Percentiles rank a stretch among this genome's conserved stretches.
Conservation (phyloP, 73 alveolate genomes). For the Vitrella brassicaformis region DNA sequence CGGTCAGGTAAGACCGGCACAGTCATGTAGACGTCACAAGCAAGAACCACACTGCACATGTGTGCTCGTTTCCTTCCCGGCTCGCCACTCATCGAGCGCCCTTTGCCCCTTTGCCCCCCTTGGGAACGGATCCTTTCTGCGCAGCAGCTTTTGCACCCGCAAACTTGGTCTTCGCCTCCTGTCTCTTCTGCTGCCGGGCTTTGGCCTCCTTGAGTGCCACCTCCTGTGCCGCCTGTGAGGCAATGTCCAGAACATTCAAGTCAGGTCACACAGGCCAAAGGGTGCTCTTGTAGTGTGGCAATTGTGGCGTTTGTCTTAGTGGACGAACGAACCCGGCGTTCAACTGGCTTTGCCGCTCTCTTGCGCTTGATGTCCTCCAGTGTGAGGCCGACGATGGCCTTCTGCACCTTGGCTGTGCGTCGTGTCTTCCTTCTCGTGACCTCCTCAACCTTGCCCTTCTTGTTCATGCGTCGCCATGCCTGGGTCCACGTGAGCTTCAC, state of each 20-base stretch:
- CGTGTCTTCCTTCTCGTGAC: slow-evolving; percentile 63
- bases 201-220: background rate
- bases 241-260: background rate
- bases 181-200: background rate
- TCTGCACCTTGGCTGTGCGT: slow-evolving; percentile 72
- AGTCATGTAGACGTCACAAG: too few species aligned
- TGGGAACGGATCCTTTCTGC: too few species aligned
- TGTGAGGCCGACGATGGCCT: slow-evolving; percentile 39
- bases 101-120: too few species aligned
- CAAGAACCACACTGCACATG: too few species aligned
- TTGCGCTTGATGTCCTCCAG: background rate
- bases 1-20: too few species aligned
- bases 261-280: background rate
- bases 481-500: slow-evolving; percentile 85
- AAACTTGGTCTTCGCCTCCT: background rate
- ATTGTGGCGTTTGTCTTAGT: too few species aligned
- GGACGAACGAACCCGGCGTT: background rate
- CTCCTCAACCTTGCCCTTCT: slow-evolving; percentile 74
- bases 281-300: background rate
- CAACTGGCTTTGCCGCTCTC: background rate
- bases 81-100: too few species aligned
- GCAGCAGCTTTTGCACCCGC: too few species aligned
- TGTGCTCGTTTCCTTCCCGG: too few species aligned
- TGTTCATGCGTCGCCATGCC: slow-evolving; percentile 80
- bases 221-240: background rate